Conservation (phyloP, 179 eudicot species). For the Beta corolliflora region DNA sequence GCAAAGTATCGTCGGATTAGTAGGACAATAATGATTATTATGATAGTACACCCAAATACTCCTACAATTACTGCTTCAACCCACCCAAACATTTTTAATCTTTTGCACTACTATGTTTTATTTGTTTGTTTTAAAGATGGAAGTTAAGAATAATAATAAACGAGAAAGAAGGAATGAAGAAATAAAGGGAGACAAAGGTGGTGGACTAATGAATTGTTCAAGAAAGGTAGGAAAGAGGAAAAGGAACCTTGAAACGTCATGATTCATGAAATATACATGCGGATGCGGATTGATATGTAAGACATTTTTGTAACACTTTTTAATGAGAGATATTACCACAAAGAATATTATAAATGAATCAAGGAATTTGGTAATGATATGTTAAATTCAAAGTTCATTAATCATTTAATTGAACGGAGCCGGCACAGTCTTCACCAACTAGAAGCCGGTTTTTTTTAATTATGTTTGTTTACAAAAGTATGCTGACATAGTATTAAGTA, state of each 20-base stretch:
- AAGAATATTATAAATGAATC: background rate
- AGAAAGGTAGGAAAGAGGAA: constrained; percentile 37
- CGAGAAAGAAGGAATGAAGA: background rate
- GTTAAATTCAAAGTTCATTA: background rate
- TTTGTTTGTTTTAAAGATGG: background rate
- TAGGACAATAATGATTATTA: constrained; percentile 3
- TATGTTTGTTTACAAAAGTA: too few species aligned
- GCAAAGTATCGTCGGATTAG: constrained; percentile 14
- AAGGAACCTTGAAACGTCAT: constrained; percentile 4
- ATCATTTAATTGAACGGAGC: too few species aligned
- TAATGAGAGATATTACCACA: background rate
- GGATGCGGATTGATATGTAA: too few species aligned
- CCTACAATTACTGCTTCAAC: constrained; percentile 9
- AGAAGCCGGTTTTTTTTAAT: too few species aligned
- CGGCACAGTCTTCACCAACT: too few species aligned
- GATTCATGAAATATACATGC: constrained; percentile 11
- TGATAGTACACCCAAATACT: background rate
- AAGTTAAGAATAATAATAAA: background rate
- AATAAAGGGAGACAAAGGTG: constrained; percentile 20
- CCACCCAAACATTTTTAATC: constrained; percentile 17
- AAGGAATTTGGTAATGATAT: background rate
- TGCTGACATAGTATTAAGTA: too few species aligned
- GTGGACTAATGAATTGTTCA: constrained; percentile 44
- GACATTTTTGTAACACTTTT: too few species aligned
- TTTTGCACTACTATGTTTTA: background rate